These are phyloP conservation scores for Entomortierella beljakovae DNA, from an alignment of 192 early-diverging fungal genomes.

Conservation along the genomic window DNA sequence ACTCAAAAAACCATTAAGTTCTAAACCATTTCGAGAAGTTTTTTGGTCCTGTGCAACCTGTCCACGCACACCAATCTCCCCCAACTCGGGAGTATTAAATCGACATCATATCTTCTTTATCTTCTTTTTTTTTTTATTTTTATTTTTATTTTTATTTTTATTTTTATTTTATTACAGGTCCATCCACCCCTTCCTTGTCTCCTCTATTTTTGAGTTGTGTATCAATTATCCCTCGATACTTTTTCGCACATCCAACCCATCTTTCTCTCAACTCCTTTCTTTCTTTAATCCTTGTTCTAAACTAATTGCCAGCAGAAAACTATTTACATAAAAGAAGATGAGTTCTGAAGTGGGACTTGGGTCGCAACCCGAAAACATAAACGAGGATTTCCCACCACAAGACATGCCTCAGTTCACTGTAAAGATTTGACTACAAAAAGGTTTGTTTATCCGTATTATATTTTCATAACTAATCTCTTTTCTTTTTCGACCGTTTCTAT, in stretches of 20 bases:
- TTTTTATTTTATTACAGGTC: no score
- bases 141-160: not conserved
- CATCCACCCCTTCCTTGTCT: no score
- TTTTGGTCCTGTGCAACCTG: not conserved
- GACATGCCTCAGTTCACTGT: conserved; percentile 51
- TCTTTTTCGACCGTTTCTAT: not conserved
- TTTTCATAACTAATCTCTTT: not conserved
- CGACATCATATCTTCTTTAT: not conserved
- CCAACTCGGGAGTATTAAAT: not conserved
- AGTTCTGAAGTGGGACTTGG: no score
- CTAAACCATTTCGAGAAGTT: not conserved
- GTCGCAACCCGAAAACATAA: conserved; percentile 7
- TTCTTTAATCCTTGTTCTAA: no score
- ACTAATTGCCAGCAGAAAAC: not conserved
- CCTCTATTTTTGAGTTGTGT: no score
- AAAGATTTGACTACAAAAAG: not conserved
- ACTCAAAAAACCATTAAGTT: not conserved
- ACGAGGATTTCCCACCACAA: conserved; percentile 17
- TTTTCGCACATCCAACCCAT: no score
- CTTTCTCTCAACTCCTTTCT: no score
- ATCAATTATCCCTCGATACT: no score
- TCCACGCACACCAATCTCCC: not conserved
- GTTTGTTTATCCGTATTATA: not conserved
- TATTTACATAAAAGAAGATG: no score
- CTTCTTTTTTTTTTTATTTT: not conserved